Percentiles rank a stretch among this genome's conserved stretches.
These are phyloP conservation scores for Fulvia fulva DNA, from an alignment of 2,329 filamentous ascomycete species.

Conservation along the genomic window DNA sequence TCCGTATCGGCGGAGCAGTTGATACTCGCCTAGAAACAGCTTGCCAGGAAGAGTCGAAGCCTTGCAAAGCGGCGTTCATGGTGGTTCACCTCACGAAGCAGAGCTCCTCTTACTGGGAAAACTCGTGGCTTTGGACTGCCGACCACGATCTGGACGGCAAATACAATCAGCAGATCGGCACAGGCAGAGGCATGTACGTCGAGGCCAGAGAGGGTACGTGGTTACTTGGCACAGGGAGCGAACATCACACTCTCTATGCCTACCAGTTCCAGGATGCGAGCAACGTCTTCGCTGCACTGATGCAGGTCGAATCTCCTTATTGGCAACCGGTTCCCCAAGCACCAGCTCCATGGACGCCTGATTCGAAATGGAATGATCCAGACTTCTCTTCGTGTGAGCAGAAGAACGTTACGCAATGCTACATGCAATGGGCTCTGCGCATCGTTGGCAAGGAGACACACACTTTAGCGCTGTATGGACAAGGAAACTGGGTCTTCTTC, in stretches of 20 bases:
- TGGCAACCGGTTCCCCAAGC: conserved; percentile 28
- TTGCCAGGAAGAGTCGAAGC: conserved; percentile 40
- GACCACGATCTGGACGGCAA: conserved; percentile 50
- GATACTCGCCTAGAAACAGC: conserved; percentile 30
- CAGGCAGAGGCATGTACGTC: conserved; percentile 37
- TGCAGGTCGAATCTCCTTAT: conserved; percentile 54
- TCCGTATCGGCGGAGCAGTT: conserved; percentile 35
- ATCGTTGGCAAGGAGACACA: conserved; percentile 29
- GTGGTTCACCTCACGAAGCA: conserved; percentile 46
- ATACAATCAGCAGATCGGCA: conserved; percentile 36
- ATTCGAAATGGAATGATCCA: conserved; percentile 32
- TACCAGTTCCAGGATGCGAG: conserved; percentile 47
- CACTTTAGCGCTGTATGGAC: conserved; percentile 38
- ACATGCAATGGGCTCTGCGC: conserved; percentile 31
- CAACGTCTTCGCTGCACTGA: conserved; percentile 48
- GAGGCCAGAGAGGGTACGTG: conserved; percentile 47
- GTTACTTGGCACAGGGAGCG: conserved; percentile 50
- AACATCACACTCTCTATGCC: conserved; percentile 52
- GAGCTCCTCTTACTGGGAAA: conserved; percentile 52
- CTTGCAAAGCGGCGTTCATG: conserved; percentile 31
- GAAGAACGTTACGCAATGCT: conserved; percentile 29
- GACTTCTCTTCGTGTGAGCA: conserved; percentile 25
- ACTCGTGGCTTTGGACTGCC: conserved; percentile 50
- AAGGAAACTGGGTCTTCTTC: conserved; percentile 41
- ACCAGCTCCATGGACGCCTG: conserved; percentile 41